Base-by-base conservation (phyloP, 129 eudicot species). In the Pseudognaphalium luteoalbum region DNA sequence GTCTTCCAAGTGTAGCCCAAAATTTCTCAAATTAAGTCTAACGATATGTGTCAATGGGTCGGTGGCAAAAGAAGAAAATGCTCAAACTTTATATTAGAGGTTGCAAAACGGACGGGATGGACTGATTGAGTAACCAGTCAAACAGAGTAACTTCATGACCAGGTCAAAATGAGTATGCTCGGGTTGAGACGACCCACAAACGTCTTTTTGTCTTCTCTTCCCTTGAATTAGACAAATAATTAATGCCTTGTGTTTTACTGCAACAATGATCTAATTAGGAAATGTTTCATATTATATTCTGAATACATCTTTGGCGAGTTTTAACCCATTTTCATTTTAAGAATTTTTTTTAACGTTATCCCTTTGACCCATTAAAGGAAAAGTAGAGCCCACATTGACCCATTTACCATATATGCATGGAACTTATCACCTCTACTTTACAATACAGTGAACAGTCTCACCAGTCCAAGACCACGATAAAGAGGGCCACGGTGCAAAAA, bases 391-490 rank as follows among this genome's bases (percentile, higher is more conserved):
- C n/a, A 47, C 14, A 47, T 47, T 47, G 54, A 3, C 10, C 54
- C 54, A 8, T 47, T 8, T 12, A 47, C 17, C n/a, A 44, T 44
- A 44, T 3, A 44, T 39, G 9, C 47, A 12, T 39, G 14, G 47
- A 39, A 39, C 9, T 39, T 9, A 12, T 8, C 47, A 41, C 47
- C 47, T 41, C 14, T 41, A 41, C 47, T 41, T 41, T 41, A 41
- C 47, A 41, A 9, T 28, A 54, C 17, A 61, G 33, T 35, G 28
- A 51, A 37, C 34, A 5, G 44, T 83, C 96, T 86, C 78, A 95
- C 99, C 86, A 95, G 83, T 32, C 90, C 91, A 76, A 95, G 81
- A 78, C 99, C 99, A 7, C 97, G 92, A 81, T 95, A 95, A 9
- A 95, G 94, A 54, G 99, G 78, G 21, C 71, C 82, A 62, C 5